These are phyloP conservation scores for Ricinus communis DNA, from an alignment of 345 rosid genomes.

Conservation along the genomic window DNA sequence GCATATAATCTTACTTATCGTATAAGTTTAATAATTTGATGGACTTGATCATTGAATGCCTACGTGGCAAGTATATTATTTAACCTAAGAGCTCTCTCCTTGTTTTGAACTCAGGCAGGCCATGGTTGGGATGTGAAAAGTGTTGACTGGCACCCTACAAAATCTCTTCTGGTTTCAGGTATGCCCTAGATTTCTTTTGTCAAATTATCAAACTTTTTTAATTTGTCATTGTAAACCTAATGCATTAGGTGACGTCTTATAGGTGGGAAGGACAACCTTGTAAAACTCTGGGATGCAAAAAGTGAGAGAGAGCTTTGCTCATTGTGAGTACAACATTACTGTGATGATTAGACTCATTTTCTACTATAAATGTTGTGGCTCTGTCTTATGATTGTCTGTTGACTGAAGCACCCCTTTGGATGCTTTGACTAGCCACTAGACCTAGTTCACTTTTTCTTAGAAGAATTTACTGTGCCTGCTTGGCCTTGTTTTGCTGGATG, in stretches of 20 bases:
- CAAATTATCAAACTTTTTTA: slow-evolving; percentile 2
- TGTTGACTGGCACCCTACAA: slow-evolving; percentile 99
- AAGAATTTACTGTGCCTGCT: neutral
- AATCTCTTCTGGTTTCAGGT: slow-evolving; percentile 94
- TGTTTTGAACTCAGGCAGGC: slow-evolving; percentile 97
- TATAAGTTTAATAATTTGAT: neutral
- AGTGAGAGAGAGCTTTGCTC: slow-evolving; percentile 87
- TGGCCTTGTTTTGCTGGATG: neutral
- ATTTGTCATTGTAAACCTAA: neutral
- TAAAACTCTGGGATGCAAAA: slow-evolving; percentile 99
- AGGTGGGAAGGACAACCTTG: slow-evolving; percentile 98
- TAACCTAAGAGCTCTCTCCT: slow-evolving; percentile 47
- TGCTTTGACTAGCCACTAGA: neutral
- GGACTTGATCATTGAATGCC: slow-evolving; percentile 1
- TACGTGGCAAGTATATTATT: slow-evolving; percentile 1
- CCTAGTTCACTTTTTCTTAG: neutral
- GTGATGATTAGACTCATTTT: slow-evolving; percentile 15
- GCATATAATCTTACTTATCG: neutral
- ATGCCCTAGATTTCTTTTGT: slow-evolving; percentile 17
- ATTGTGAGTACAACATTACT: slow-evolving; percentile 54
- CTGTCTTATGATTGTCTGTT: neutral
- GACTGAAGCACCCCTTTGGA: neutral
- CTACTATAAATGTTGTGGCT: slow-evolving; percentile 19
- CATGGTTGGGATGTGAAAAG: slow-evolving; percentile 99
- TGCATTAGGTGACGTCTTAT: slow-evolving; percentile 19